These are phyloP conservation scores for Medicago ruthenica DNA, from an alignment of 306 rosid genomes.

Conservation along the genomic window DNA sequence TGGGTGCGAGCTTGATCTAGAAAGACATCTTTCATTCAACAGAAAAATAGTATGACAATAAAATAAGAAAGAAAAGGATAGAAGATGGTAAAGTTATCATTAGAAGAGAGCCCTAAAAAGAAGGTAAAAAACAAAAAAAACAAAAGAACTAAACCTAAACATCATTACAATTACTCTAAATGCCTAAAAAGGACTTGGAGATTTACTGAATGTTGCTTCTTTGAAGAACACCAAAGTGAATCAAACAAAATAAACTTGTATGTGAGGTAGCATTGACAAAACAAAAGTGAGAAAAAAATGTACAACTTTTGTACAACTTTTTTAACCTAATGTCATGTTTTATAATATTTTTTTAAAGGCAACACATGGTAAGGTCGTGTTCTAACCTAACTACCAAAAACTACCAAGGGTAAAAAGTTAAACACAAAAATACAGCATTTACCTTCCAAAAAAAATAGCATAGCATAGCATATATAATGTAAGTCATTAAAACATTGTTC, in stretches of 20 bases:
- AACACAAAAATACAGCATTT: conserved; percentile 10
- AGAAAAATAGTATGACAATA: conserved; percentile 4
- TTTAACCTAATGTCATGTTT: conserved; percentile 1
- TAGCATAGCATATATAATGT: not conserved
- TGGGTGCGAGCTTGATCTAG: conserved; percentile 2
- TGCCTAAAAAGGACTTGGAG: not conserved
- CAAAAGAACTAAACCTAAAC: not conserved
- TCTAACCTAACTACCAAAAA: not conserved
- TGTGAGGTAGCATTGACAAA: not conserved
- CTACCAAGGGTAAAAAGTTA: not conserved
- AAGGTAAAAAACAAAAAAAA: not conserved
- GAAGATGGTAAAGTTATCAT: not conserved
- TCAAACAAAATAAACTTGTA: not conserved
- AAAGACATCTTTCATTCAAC: conserved; percentile 10
- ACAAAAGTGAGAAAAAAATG: not conserved
- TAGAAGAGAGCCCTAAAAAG: not conserved
- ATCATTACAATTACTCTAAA: conserved; percentile 2
- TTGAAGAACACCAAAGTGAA: not conserved
- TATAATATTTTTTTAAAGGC: not conserved
- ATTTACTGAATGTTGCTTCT: not conserved
- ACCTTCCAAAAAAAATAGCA: conserved; percentile 4
- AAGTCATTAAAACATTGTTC: not conserved
- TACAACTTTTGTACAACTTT: not conserved
- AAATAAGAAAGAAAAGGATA: conserved; percentile 36
- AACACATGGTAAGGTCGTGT: not conserved